Evolutionary conservation across 2,329 filamentous ascomycete genomes (phyloP).

Genomic region (Aphanocladium album): DNA sequence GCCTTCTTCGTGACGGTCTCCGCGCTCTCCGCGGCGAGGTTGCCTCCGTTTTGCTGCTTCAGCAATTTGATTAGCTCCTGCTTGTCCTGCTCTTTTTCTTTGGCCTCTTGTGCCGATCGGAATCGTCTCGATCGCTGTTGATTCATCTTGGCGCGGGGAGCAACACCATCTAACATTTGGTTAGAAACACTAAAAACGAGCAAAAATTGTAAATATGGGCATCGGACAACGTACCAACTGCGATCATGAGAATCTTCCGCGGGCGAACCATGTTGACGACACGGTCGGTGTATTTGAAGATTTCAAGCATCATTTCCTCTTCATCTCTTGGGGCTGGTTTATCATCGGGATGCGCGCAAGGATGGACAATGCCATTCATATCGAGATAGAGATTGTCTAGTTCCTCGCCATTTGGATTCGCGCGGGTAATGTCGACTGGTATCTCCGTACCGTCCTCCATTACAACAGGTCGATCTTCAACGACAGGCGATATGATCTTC

Average conservation of each 20-base stretch:
- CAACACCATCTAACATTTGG: slow-evolving; percentile 71
- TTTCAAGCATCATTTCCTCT: slow-evolving; percentile 98
- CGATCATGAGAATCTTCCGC: slow-evolving; percentile 93
- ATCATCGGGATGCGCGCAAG: slow-evolving; percentile 96
- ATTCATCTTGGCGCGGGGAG: slow-evolving; percentile 98
- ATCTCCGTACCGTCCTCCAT: slow-evolving; percentile 77
- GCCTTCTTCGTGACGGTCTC: slow-evolving; percentile 73
- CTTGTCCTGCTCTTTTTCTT: slow-evolving; percentile 90
- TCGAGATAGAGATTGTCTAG: slow-evolving; percentile 97
- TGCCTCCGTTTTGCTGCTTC: slow-evolving; percentile 68
- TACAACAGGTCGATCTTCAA: slow-evolving; percentile 76
- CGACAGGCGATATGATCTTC: slow-evolving; percentile 89
- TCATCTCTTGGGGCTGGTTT: slow-evolving; percentile 85
- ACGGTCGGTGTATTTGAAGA: slow-evolving; percentile 97
- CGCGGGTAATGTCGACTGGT: slow-evolving; percentile 75
- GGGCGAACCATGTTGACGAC: slow-evolving; percentile 98
- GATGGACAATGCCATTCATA: slow-evolving; percentile 99
- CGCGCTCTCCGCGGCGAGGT: slow-evolving; percentile 54
- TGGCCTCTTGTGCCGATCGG: slow-evolving; percentile 86
- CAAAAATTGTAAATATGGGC: not conserved
- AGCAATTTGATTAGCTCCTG: slow-evolving; percentile 81
- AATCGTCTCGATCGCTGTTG: slow-evolving; percentile 96
- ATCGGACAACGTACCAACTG: slow-evolving; percentile 63
- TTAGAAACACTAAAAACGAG: slow-evolving; percentile 19
- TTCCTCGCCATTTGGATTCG: slow-evolving; percentile 96